Conservation (phyloP, 352 stramenopile genomes). For the Pythium aquatile region DNA sequence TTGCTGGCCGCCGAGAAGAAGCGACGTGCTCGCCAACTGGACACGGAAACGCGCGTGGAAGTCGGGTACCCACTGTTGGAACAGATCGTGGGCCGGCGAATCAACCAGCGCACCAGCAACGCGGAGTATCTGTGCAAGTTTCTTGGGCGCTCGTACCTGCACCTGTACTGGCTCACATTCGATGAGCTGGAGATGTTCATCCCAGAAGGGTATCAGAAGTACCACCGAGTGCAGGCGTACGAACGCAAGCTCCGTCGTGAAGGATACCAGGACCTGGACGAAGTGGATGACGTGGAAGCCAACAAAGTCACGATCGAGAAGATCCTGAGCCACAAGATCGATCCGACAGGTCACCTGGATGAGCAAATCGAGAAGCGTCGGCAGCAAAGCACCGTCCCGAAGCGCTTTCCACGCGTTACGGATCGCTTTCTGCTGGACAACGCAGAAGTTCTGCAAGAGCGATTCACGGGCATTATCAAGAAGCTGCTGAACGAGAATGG, state of each 20-base stretch:
- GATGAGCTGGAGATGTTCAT: conserved; percentile 85
- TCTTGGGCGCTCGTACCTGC: conserved; percentile 81
- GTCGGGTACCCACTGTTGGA: conserved; percentile 69
- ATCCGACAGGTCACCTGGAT: conserved; percentile 76
- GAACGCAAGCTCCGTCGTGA: conserved; percentile 80
- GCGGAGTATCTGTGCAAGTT: conserved; percentile 90
- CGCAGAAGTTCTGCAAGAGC: conserved; percentile 59
- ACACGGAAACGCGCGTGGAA: conserved; percentile 57
- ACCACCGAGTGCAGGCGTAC: conserved; percentile 81
- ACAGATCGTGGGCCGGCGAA: conserved; percentile 79
- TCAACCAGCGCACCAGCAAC: conserved; percentile 66
- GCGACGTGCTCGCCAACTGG: conserved; percentile 66
- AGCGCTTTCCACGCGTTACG: conserved; percentile 71
- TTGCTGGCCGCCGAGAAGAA: conserved; percentile 58
- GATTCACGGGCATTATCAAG: conserved; percentile 73
- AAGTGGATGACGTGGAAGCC: conserved; percentile 85
- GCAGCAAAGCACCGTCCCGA: conserved; percentile 43
- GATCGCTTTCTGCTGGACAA: conserved; percentile 84
- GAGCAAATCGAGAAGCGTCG: conserved; percentile 81
- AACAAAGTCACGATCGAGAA: conserved; percentile 89
- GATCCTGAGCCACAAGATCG: conserved; percentile 85
- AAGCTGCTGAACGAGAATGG: conserved; percentile 81
- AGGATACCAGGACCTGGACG: conserved; percentile 82
- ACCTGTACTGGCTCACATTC: conserved; percentile 88
- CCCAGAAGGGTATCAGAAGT: conserved; percentile 81